These are phyloP conservation scores for Protomyces inouyei DNA, from an alignment of 1,139 yeast species.

Conservation along the genomic window DNA sequence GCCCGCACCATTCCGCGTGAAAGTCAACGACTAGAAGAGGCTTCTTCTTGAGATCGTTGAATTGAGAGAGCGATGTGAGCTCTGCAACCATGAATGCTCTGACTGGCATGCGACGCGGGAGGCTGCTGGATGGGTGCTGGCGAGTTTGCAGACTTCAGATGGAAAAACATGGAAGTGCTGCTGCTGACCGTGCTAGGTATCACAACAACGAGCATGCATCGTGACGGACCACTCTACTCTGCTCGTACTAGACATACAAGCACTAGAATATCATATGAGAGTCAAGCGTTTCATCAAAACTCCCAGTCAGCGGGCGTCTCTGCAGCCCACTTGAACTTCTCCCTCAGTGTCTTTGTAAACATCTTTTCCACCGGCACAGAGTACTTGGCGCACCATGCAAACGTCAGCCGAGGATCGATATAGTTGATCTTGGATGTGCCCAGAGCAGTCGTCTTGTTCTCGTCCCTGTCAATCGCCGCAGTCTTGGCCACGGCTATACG, in stretches of 20 bases:
- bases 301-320: conserved; percentile 87
- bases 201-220: too few relatives aligned
- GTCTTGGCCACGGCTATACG: conserved; percentile 65
- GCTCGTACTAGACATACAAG: too few relatives aligned
- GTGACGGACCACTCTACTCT: too few relatives aligned
- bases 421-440: conserved; percentile 92
- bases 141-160: not conserved
- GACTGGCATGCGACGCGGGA: not conserved
- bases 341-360: conserved; percentile 84
- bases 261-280: too few relatives aligned
- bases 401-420: conserved; percentile 90
- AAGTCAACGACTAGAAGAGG: conserved; percentile 51
- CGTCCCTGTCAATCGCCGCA: conserved; percentile 86
- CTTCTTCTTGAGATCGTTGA: conserved; percentile 7
- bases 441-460: conserved; percentile 85
- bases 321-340: conserved; percentile 93
- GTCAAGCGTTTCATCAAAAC: conserved; percentile 43
- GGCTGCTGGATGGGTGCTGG: not conserved
- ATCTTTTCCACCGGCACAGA: conserved; percentile 88
- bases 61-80: conserved; percentile 14
- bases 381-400: conserved; percentile 79
- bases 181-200: too few relatives aligned
- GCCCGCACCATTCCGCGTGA: conserved; percentile 51
- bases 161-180: not conserved
- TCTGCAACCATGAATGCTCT: not conserved